These are phyloP conservation scores for Geotrichum fermentans DNA, from an alignment of 1,139 yeast species.

Conservation along the genomic window DNA sequence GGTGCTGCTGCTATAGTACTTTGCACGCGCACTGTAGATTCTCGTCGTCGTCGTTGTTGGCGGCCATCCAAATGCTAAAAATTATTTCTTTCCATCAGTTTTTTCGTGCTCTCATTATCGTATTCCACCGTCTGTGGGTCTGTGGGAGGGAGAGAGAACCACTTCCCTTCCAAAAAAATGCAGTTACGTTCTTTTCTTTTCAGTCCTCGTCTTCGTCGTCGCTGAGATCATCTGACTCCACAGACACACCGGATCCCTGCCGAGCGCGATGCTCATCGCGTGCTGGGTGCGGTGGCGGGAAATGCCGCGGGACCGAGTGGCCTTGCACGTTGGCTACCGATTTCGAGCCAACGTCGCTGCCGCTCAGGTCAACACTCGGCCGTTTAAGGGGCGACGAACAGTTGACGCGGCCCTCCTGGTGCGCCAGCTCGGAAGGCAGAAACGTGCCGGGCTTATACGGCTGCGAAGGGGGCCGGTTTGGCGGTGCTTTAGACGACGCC, in stretches of 20 bases:
- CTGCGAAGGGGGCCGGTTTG: neutral
- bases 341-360: neutral
- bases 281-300: slow-evolving; percentile 8
- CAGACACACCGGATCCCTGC: neutral
- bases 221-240: neutral
- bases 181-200: too few relatives aligned
- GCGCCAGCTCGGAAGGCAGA: slow-evolving; percentile 23
- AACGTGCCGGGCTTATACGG: slow-evolving; percentile 13
- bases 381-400: slow-evolving; percentile 21
- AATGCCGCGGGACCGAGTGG: neutral
- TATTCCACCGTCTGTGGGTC: too few relatives aligned
- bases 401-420: slow-evolving; percentile 21
- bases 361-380: neutral
- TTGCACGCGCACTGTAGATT: too few relatives aligned
- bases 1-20: too few relatives aligned
- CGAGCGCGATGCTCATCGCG: neutral
- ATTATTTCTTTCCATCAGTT: too few relatives aligned
- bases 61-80: too few relatives aligned
- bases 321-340: neutral
- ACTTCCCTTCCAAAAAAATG: too few relatives aligned
- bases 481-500: neutral
- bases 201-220: neutral
- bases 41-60: too few relatives aligned
- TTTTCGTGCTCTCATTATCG: too few relatives aligned
- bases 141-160: too few relatives aligned